A percentile compares a stretch with the other conserved stretches of the same genome.
Conservation (phyloP, 345 rosid genomes). For the Brassica juncea region DNA sequence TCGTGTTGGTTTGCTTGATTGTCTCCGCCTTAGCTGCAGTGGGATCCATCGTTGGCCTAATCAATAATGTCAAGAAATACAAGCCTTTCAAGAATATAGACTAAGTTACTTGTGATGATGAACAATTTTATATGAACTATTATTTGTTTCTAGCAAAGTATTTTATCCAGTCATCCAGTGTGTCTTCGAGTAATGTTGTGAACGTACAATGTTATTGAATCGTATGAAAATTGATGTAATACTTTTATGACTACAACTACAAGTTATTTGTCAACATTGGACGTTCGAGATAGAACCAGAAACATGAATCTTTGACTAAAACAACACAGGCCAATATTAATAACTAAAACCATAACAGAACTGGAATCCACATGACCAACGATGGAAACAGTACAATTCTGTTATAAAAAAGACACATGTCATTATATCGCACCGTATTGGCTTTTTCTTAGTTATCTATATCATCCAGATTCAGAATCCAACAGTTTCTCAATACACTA, state of each 20-base stretch:
- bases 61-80: conserved; percentile 51
- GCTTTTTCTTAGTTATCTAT: not conserved
- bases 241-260: not conserved
- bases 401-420: not conserved
- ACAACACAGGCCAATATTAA: not conserved
- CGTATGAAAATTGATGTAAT: not conserved
- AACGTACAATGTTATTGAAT: conserved; percentile 4
- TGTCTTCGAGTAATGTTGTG: conserved; percentile 6
- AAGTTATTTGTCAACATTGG: too few relatives aligned
- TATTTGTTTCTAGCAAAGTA: conserved; percentile 6
- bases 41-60: conserved; percentile 71
- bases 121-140: not conserved
- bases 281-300: not conserved
- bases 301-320: not conserved
- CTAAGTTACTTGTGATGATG: conserved; percentile 6
- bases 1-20: conserved; percentile 54
- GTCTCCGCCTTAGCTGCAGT: conserved; percentile 64
- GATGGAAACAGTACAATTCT: not conserved
- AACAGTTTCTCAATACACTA: too few relatives aligned
- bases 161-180: not conserved
- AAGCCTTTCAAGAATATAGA: conserved; percentile 55
- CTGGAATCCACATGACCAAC: not conserved
- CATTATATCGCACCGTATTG: not conserved
- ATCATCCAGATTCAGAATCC: not conserved
- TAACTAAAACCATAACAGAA: not conserved